Base-by-base conservation (phyloP, 768 basidiomycete species). In the Leucocoprinus leucothites region DNA sequence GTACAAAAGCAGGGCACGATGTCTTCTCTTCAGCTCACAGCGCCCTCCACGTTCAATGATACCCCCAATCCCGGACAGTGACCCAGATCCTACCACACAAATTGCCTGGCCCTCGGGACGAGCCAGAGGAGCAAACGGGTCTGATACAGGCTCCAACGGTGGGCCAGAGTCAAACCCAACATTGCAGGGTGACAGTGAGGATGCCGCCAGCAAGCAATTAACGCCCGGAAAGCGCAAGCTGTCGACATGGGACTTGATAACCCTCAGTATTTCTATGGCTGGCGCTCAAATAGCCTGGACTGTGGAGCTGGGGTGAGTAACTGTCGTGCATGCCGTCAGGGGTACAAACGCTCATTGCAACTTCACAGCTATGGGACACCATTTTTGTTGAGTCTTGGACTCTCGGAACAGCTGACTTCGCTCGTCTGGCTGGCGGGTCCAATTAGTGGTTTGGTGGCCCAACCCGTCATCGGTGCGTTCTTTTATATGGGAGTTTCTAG, bases 281-380 rank as follows among this genome's bases (percentile, higher is more conserved):
- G 96, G 96, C 14, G 91, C 90, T 5, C 91, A 97, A 72, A 86
- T 98, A 22, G 89, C 92, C 1, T 98, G 95, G 95, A 96, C 94
- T 1, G 89, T 97, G 3, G 94, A 96, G 66, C 82, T 95, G 22
- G 93, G 92, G 93, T 94, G 64, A 60, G 87, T 71, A 13, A 45
- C 24, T 18, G 16, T 28, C 16, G 16, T 13, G 9, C 38, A 38
- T 38, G 7, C 22, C 31, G 46, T 18, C 8, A 19, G 16, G 36
- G 34, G 28, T n/a, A 0, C 19, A 26, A 11, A 22, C 35, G 7
- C 44, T 58, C 28, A 58, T 26, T 13, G 28, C 40, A 22, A 14
- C 24, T 22, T 56, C 48, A 49, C 61, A 97, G 96, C 67, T 97
- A 96, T 64, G 96, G 96, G 35, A 98, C 96, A 3, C 96, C 96